Evolutionary conservation across 345 rosid genomes (phyloP).

Genomic region (Gossypium anomalum): DNA sequence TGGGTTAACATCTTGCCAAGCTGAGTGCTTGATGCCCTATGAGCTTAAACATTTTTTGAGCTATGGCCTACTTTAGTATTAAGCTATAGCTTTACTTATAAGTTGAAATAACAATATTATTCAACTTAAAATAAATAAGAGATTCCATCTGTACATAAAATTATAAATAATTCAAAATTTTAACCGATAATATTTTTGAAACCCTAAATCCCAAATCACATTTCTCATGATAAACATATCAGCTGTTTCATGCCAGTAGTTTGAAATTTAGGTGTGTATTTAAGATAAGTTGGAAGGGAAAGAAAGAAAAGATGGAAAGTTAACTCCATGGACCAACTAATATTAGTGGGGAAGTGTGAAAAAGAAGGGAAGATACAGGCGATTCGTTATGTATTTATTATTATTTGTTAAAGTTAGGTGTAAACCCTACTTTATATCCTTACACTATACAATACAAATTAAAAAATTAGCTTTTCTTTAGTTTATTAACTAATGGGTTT

Average conservation of each 20-base stretch:
- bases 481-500: slow-evolving; percentile 9
- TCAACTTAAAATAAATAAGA: no score
- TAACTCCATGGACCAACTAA: not conserved
- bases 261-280: not conserved
- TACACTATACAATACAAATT: not conserved
- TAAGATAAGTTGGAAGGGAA: not conserved
- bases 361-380: not conserved
- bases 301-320: not conserved
- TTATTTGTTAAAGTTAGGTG: not conserved
- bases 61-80: no score
- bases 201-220: not conserved
- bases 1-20: no score
- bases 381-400: no score
- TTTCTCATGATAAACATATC: not conserved
- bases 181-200: no score
- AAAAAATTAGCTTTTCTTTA: not conserved
- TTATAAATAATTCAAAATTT: no score
- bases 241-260: not conserved
- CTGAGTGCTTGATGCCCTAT: no score
- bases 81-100: no score
- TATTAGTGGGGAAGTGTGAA: not conserved
- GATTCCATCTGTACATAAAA: no score
- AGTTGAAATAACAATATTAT: no score
- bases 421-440: slow-evolving; percentile 5
- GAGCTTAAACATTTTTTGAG: no score